Evolutionary conservation across 164 flowering plant genomes (phyloP).

Genomic region (Macadamia tetraphylla): DNA sequence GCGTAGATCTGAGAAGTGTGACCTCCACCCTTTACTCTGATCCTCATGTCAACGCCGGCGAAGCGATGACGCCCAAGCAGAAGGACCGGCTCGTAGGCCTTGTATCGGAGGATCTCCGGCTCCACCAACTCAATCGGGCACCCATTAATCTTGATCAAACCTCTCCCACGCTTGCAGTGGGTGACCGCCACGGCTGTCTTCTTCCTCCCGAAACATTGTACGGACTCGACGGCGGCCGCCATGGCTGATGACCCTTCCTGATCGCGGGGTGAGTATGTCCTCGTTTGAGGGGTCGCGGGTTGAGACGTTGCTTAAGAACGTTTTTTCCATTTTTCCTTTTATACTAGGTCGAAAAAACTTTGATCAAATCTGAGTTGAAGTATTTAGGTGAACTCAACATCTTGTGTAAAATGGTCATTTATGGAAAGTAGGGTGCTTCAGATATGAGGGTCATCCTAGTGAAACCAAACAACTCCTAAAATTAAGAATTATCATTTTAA

Average conservation of each 20-base stretch:
- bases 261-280: no score
- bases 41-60: constrained; percentile 42
- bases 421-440: no score
- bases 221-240: constrained; percentile 23
- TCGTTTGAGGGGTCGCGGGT: no score
- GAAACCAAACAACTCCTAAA: no score
- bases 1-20: constrained; percentile 50
- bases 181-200: constrained; percentile 46
- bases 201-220: constrained; percentile 45
- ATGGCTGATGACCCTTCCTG: constrained; percentile 8
- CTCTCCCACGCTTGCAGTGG: constrained; percentile 40
- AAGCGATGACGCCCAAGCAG: constrained; percentile 39
- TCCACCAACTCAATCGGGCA: constrained; percentile 39
- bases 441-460: no score
- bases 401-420: no score
- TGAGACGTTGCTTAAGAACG: no score
- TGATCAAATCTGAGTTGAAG: no score
- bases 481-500: no score
- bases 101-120: constrained; percentile 46
- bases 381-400: no score
- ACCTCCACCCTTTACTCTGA: constrained; percentile 41
- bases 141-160: constrained; percentile 37
- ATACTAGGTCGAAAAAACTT: no score
- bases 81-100: constrained; percentile 40
- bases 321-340: no score